Conservation (phyloP, 1,139 yeast species). For the Scheffersomyces segobiensis region DNA sequence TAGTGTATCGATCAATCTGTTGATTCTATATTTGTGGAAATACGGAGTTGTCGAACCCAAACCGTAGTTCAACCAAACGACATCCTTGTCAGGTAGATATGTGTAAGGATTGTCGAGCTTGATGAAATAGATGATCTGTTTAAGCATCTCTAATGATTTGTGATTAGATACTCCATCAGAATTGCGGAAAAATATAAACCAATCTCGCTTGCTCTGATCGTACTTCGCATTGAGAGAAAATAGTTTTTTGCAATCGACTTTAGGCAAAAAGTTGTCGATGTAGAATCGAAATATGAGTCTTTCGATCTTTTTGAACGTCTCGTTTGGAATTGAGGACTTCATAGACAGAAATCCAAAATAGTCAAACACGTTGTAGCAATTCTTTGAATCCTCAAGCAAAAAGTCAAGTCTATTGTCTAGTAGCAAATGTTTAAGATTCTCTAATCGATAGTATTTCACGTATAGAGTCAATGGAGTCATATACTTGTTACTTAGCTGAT, state of each 20-base stretch:
- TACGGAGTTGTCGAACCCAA: conserved; percentile 29
- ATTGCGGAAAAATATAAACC: conserved; percentile 31
- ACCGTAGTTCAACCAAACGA: conserved; percentile 40
- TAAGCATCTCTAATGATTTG: conserved; percentile 42
- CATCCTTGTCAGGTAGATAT: conserved; percentile 37
- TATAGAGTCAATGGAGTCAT: conserved; percentile 72
- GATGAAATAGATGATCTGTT: conserved; percentile 30
- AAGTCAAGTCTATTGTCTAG: conserved; percentile 48
- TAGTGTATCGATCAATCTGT: conserved; percentile 48
- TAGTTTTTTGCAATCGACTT: conserved; percentile 9
- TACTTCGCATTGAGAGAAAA: conserved; percentile 38
- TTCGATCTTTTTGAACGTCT: conserved; percentile 47
- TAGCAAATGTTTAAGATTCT: conserved; percentile 53
- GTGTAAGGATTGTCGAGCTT: conserved; percentile 37
- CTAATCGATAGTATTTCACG: conserved; percentile 67
- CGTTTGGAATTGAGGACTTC: conserved; percentile 31
- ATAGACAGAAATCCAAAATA: conserved; percentile 37
- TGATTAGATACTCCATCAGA: conserved; percentile 20
- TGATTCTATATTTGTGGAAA: conserved; percentile 40
- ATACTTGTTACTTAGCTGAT: conserved; percentile 58
- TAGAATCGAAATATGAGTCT: conserved; percentile 42
- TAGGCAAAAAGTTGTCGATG: conserved; percentile 27
- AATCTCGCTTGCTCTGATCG: conserved; percentile 32
- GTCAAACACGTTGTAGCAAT: conserved; percentile 47
- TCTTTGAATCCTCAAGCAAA: conserved; percentile 39